Conservation (phyloP, 352 stramenopile genomes). For the Aphanomyces stellatus region DNA sequence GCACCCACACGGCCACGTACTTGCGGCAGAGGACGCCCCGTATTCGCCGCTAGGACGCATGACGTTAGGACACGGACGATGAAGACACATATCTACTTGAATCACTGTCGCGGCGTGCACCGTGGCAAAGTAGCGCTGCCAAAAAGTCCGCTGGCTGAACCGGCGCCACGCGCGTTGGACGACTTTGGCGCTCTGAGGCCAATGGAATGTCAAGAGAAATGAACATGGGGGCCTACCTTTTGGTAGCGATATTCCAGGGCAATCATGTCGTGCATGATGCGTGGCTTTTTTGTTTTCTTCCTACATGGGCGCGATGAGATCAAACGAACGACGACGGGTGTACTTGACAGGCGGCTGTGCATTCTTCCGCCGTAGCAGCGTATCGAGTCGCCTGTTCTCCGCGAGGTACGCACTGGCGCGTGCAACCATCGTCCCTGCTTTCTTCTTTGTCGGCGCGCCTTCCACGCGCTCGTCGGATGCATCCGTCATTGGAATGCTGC, state of each 20-base stretch:
- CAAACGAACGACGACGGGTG: neutral
- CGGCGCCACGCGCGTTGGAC: slow-evolving; percentile 55
- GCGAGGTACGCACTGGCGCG: slow-evolving; percentile 36
- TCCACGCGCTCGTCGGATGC: neutral
- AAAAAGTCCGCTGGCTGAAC: slow-evolving; percentile 36
- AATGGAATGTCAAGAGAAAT: neutral
- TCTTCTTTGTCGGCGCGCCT: slow-evolving; percentile 1
- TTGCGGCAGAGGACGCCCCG: slow-evolving; percentile 44
- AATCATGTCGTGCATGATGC: slow-evolving; percentile 68
- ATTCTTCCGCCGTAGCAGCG: slow-evolving; percentile 36
- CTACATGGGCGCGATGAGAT: neutral
- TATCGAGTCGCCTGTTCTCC: slow-evolving; percentile 50
- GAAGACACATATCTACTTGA: slow-evolving; percentile 22
- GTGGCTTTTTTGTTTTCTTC: slow-evolving; percentile 41
- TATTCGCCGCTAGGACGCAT: slow-evolving; percentile 23
- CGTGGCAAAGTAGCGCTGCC: slow-evolving; percentile 35
- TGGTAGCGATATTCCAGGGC: slow-evolving; percentile 45
- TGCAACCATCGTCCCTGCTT: too few relatives aligned
- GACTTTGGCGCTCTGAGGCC: slow-evolving; percentile 27
- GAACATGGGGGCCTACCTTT: slow-evolving; percentile 20
- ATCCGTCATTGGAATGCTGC: neutral
- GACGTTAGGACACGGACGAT: neutral
- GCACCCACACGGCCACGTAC: slow-evolving; percentile 44
- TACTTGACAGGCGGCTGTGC: slow-evolving; percentile 33
- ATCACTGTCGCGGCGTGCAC: slow-evolving; percentile 37